Conservation (phyloP, 805 yeast genomes). For the Yarrowia sp. region DNA sequence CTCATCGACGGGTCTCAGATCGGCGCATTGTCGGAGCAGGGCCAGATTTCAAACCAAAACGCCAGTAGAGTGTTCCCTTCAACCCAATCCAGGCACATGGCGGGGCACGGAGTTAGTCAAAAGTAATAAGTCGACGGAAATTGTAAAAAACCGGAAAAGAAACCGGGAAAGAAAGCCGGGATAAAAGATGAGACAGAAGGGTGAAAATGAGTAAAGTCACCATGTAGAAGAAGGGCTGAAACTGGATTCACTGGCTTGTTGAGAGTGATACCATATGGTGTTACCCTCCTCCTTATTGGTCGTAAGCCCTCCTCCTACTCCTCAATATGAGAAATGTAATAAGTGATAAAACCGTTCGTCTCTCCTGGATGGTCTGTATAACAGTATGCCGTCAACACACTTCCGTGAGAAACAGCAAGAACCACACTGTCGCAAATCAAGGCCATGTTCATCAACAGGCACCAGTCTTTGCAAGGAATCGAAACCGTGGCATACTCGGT, state of each 20-base stretch:
- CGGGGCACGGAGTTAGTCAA: background rate
- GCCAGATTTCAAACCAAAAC: background rate
- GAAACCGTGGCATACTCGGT: conserved; percentile 1
- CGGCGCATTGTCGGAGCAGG: conserved; percentile 17
- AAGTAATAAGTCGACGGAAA: too few species aligned
- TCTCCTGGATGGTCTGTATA: conserved; percentile 18
- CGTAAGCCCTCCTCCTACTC: background rate
- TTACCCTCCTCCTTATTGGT: too few species aligned
- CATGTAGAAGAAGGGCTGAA: too few species aligned
- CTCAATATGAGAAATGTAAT: conserved; percentile 24
- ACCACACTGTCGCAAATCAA: conserved; percentile 21
- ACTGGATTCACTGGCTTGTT: too few species aligned
- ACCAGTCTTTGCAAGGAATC: conserved; percentile 30
- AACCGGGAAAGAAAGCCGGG: too few species aligned
- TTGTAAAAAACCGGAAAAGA: too few species aligned
- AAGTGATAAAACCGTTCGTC: conserved; percentile 10
- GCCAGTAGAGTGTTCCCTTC: background rate
- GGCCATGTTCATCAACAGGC: conserved; percentile 10
- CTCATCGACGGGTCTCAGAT: conserved; percentile 10
- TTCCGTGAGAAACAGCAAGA: background rate
- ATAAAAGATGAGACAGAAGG: too few species aligned
- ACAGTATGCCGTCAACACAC: conserved; percentile 9
- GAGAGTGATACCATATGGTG: too few species aligned
- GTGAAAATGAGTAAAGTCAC: too few species aligned
- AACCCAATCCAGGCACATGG: background rate